phyloP scores from a whole-genome alignment of 345 rosid species.

The Euphorbia lathyris region DNA sequence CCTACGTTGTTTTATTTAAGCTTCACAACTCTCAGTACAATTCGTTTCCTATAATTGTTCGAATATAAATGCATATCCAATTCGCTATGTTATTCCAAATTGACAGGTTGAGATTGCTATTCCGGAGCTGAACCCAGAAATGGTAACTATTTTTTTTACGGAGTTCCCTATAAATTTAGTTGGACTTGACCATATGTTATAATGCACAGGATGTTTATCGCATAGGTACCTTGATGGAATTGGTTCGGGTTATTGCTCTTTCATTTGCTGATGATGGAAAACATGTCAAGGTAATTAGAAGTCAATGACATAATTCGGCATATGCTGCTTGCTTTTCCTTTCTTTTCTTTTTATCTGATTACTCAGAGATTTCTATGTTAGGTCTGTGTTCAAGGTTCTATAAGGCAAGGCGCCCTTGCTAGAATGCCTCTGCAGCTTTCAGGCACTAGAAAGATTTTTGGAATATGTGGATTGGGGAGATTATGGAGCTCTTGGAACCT shows the following conservation, averaged over 20 bases:
- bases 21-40: too few relatives aligned
- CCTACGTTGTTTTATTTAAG: too few relatives aligned
- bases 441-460: slow-evolving; percentile 80
- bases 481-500: slow-evolving; percentile 74
- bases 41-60: too few relatives aligned
- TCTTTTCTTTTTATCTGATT: background rate
- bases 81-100: too few relatives aligned
- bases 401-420: slow-evolving; percentile 94
- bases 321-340: background rate
- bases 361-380: slow-evolving; percentile 25
- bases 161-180: slow-evolving; percentile 4
- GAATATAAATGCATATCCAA: too few relatives aligned
- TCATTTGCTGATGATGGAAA: slow-evolving; percentile 96
- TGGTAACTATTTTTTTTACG: slow-evolving; percentile 43
- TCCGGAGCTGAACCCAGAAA: slow-evolving; percentile 94
- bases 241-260: slow-evolving; percentile 75
- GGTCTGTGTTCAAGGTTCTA: slow-evolving; percentile 99
- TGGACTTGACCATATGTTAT: slow-evolving; percentile 22
- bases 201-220: slow-evolving; percentile 87
- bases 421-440: slow-evolving; percentile 98
- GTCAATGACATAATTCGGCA: background rate
- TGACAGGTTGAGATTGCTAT: slow-evolving; percentile 86
- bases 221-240: slow-evolving; percentile 95
- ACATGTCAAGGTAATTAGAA: slow-evolving; percentile 86
- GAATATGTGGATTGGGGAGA: slow-evolving; percentile 99